phyloP scores from a whole-genome alignment of 2,329 filamentous ascomycete genomes.

The Aspergillus ochraceus region DNA sequence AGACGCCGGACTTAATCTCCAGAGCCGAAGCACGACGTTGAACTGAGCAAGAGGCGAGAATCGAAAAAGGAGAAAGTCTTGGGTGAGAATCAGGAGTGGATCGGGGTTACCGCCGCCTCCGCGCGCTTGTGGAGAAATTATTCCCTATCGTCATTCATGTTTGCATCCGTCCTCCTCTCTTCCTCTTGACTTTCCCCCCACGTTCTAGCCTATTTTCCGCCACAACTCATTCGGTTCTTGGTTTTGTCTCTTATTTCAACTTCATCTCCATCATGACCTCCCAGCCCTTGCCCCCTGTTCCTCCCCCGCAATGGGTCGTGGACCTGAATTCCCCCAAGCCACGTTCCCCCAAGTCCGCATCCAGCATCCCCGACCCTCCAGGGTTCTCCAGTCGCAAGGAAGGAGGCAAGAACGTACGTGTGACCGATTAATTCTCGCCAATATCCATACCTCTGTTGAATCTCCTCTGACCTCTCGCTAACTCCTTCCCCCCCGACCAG shows the following conservation, averaged over 20 bases:
- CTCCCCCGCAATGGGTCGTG: slow-evolving; percentile 76
- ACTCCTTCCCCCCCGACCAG: not conserved
- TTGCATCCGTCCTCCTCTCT: slow-evolving; percentile 18
- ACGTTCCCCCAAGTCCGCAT: slow-evolving; percentile 60
- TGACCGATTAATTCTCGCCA: not conserved
- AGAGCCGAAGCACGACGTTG: not conserved
- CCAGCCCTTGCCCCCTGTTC: slow-evolving; percentile 37
- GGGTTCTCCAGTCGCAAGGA: slow-evolving; percentile 66
- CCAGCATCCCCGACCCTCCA: slow-evolving; percentile 77
- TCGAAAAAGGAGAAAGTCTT: slow-evolving; percentile 6
- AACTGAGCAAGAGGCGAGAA: slow-evolving; percentile 5
- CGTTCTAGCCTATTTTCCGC: not conserved
- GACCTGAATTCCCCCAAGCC: slow-evolving; percentile 72
- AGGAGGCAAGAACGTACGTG: slow-evolving; percentile 41
- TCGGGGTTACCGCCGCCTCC: slow-evolving; percentile 22
- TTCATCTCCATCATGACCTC: slow-evolving; percentile 19
- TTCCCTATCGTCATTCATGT: slow-evolving; percentile 4
- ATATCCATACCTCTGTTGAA: not conserved
- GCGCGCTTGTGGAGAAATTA: slow-evolving; percentile 31
- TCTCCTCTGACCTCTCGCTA: not conserved
- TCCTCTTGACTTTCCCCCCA: slow-evolving; percentile 8
- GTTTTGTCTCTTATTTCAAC: not conserved
- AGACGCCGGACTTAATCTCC: not conserved
- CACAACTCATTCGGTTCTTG: not conserved
- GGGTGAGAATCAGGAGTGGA: slow-evolving; percentile 24